A percentile compares a stretch with the other conserved stretches of the same genome.
Evolutionary conservation across 2,329 filamentous ascomycete species (phyloP).

Genomic region (Phialophora tarda): DNA sequence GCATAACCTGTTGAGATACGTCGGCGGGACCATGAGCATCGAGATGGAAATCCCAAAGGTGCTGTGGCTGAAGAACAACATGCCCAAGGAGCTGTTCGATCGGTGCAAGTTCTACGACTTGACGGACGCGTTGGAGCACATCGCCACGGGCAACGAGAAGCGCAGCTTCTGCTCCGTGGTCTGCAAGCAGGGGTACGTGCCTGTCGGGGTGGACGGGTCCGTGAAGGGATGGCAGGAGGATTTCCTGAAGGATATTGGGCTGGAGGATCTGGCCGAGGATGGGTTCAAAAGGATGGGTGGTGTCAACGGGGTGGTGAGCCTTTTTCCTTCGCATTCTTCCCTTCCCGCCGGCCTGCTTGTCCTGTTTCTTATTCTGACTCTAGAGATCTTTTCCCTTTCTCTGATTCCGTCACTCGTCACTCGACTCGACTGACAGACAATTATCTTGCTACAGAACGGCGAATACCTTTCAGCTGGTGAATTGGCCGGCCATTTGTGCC

Average conservation of each 20-base stretch:
- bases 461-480: constrained; percentile 91
- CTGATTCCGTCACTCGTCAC: neutral
- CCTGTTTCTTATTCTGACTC: constrained; percentile 3
- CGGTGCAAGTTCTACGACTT: constrained; percentile 98
- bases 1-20: constrained; percentile 92
- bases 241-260: constrained; percentile 83
- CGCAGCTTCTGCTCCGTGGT: constrained; percentile 95
- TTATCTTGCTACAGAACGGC: constrained; percentile 70
- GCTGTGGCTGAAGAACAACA: constrained; percentile 97
- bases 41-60: constrained; percentile 99
- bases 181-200: constrained; percentile 96
- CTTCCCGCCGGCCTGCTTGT: neutral
- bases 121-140: constrained; percentile 87
- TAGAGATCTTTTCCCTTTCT: constrained; percentile 2
- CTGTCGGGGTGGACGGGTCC: constrained; percentile 95
- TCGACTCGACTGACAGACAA: constrained; percentile 1
- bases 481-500: constrained; percentile 81
- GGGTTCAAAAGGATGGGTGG: constrained; percentile 93
- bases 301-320: constrained; percentile 89
- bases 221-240: constrained; percentile 98
- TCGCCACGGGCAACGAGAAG: constrained; percentile 90
- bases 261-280: constrained; percentile 82
- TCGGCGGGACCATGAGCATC: constrained; percentile 97
- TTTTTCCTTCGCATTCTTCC: constrained; percentile 43
- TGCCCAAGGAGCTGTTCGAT: constrained; percentile 87